Percentiles rank a stretch among this genome's conserved stretches.
These are phyloP conservation scores for Lecanicillium sp. DNA, from an alignment of 2,329 filamentous ascomycete species.

Conservation along the genomic window DNA sequence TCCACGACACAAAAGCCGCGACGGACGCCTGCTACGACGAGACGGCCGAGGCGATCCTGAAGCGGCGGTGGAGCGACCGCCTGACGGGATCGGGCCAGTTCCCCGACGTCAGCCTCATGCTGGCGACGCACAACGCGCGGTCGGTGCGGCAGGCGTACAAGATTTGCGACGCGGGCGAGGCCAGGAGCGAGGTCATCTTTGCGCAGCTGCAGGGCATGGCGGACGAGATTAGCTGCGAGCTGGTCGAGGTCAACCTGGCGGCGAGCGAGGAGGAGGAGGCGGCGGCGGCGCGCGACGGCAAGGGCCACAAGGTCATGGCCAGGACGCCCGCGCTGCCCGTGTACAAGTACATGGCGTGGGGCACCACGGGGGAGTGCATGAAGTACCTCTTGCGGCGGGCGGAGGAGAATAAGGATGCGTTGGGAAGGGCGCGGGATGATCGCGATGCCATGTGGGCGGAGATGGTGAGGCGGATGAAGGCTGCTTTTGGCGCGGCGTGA, in stretches of 20 bases:
- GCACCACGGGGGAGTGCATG: conserved; percentile 70
- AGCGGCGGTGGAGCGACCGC: conserved; percentile 34
- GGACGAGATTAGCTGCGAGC: conserved; percentile 73
- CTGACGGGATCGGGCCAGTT: conserved; percentile 36
- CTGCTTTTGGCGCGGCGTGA: conserved; percentile 21
- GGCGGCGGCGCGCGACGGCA: not conserved
- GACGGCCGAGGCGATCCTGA: conserved; percentile 60
- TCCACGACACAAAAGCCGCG: conserved; percentile 63
- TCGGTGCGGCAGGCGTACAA: conserved; percentile 55
- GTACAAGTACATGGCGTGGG: conserved; percentile 67
- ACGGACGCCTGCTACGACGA: conserved; percentile 68
- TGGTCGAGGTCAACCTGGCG: conserved; percentile 31
- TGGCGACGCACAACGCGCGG: conserved; percentile 76
- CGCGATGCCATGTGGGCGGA: conserved; percentile 57
- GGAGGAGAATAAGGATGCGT: conserved; percentile 67
- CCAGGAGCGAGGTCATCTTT: conserved; percentile 31
- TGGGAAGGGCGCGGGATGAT: conserved; percentile 53
- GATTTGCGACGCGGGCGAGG: conserved; percentile 37
- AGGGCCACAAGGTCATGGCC: too few species aligned
- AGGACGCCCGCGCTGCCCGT: conserved; percentile 41
- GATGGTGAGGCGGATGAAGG: conserved; percentile 46
- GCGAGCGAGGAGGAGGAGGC: conserved; percentile 3
- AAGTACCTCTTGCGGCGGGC: conserved; percentile 62
- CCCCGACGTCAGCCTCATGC: conserved; percentile 55
- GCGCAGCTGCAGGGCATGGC: conserved; percentile 92